Evolutionary conservation across 352 stramenopile genomes (phyloP).

Genomic region (Globisporangium lucens): DNA sequence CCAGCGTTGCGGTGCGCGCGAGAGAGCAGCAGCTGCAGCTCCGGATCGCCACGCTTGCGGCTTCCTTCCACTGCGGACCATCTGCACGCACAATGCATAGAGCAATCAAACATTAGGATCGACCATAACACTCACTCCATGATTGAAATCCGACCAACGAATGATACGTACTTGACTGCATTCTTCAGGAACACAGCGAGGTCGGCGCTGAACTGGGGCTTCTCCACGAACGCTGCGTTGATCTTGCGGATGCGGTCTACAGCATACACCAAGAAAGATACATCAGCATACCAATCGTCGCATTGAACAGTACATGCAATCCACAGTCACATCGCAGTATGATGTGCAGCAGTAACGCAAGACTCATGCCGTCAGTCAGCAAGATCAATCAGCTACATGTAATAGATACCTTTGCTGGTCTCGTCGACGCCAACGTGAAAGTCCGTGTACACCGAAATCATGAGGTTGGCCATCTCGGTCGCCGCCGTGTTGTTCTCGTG

Average conservation of each 20-base stretch:
- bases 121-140: not conserved
- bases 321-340: conserved; percentile 6
- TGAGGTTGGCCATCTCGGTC: conserved; percentile 77
- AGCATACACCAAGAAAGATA: not conserved
- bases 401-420: conserved; percentile 40
- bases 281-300: not conserved
- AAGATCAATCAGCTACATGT: not conserved
- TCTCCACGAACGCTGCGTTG: conserved; percentile 49
- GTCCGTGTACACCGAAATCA: conserved; percentile 71
- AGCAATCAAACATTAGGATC: not conserved
- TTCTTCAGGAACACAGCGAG: conserved; percentile 70
- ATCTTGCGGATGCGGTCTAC: conserved; percentile 58
- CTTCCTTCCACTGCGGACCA: conserved; percentile 69
- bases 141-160: not conserved
- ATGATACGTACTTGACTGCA: conserved; percentile 62
- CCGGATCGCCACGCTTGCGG: conserved; percentile 71
- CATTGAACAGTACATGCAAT: not conserved
- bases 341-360: not conserved
- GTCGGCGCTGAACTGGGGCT: conserved; percentile 70
- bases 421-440: conserved; percentile 74
- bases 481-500: conserved; percentile 75
- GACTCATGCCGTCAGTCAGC: not conserved
- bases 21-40: conserved; percentile 69
- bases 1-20: conserved; percentile 47
- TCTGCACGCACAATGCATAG: conserved; percentile 17